Evolutionary conservation across 2,329 filamentous ascomycete species (phyloP).

Genomic region (Aureobasidium sp.): DNA sequence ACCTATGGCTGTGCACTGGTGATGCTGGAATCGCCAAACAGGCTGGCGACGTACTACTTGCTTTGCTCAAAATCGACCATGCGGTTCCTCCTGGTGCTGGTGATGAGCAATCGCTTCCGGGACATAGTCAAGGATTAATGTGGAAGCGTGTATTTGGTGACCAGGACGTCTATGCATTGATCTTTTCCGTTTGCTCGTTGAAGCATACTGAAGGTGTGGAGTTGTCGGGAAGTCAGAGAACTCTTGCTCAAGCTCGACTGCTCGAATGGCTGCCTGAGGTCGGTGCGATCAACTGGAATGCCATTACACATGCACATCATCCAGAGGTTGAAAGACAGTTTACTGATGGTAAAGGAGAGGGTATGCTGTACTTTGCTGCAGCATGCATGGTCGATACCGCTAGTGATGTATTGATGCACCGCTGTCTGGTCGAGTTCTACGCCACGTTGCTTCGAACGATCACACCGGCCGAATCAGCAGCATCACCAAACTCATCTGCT

Average conservation of each 20-base stretch:
- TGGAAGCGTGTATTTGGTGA: constrained; percentile 58
- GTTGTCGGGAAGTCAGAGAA: constrained; percentile 46
- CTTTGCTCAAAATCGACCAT: constrained; percentile 46
- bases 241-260: constrained; percentile 54
- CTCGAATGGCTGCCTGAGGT: constrained; percentile 51
- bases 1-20: constrained; percentile 51
- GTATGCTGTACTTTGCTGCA: constrained; percentile 50
- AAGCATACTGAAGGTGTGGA: constrained; percentile 28
- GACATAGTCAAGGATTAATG: constrained; percentile 45
- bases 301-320: constrained; percentile 45
- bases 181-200: constrained; percentile 50
- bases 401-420: constrained; percentile 53
- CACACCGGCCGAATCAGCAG: constrained; percentile 20
- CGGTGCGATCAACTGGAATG: constrained; percentile 48
- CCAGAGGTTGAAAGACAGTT: constrained; percentile 43
- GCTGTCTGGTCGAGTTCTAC: constrained; percentile 52
- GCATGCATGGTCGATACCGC: constrained; percentile 49
- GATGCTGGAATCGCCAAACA: constrained; percentile 50
- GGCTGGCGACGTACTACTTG: constrained; percentile 46
- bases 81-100: constrained; percentile 26
- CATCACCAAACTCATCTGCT: constrained; percentile 24
- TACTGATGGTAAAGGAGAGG: constrained; percentile 29
- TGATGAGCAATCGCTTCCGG: constrained; percentile 22
- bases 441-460: constrained; percentile 44
- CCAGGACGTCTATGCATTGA: constrained; percentile 48